Base-by-base conservation (phyloP, 768 basidiomycete genomes). In the Zangia roseola region DNA sequence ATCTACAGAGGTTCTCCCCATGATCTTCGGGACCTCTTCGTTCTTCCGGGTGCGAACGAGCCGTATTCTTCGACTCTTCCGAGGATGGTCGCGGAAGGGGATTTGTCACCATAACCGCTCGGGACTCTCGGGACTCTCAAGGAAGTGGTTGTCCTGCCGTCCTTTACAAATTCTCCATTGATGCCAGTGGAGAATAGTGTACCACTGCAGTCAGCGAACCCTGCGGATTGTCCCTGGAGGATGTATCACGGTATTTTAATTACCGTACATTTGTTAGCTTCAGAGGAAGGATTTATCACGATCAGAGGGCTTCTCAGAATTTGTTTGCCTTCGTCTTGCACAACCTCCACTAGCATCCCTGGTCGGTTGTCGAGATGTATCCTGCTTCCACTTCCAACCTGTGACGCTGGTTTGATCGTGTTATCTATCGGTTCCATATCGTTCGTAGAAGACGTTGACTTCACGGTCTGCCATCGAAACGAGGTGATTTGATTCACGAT, bases 161-260 rank as follows among this genome's bases (percentile, higher is more conserved):
- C 28, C 50, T 61, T 14, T 53, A 56, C 17, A 62, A 59, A 39
- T 41, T 62, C 41, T 31, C 59, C 2, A 28, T 61, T 10, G 59
- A 60, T 20, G 59, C 49, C 20, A 60, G 59, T 10, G 55, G 45
- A 23, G 52, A 57, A 13, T 28, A 33, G 2, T 53, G 56, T 21
- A 53, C 43, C 3, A 46, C 46, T 3, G 35, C 34, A 20, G 36
- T 53, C 45, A 53, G 59, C 41, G 48, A 61, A 31, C 40, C 50
- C 31, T 52, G 37, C 23, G 28, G 10, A 13, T 23, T 62, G 17
- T 25, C 34, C n/a, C 14, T 40, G 21, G 35, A 49, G 21, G 50
- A 59, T 36, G 23, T 37, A 12, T 45, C 43, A 30, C 47, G 41
- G 16, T 43, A 47, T 14, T n/a, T 24, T 8, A 16, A 41, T 17